phyloP scores from a whole-genome alignment of 2,329 filamentous ascomycete species.

The Penicillium sp. region DNA sequence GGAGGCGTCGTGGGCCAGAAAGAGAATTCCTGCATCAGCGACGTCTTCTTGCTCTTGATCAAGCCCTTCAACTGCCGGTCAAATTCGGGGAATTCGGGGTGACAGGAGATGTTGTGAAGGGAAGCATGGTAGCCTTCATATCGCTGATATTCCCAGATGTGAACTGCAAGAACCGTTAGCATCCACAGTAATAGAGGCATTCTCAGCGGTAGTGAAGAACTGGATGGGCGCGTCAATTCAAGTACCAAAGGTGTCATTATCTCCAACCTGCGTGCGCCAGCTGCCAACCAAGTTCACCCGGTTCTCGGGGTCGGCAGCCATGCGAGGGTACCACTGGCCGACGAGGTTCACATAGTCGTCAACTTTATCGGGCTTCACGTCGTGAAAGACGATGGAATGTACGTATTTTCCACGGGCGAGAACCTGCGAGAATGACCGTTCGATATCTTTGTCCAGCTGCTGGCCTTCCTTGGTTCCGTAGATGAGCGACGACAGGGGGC shows the following conservation, averaged over 20 bases:
- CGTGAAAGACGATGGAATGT: conserved; percentile 92
- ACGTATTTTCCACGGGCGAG: conserved; percentile 95
- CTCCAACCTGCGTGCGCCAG: conserved; percentile 95
- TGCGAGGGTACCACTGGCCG: conserved; percentile 81
- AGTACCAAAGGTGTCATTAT: conserved; percentile 95
- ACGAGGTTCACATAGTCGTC: conserved; percentile 89
- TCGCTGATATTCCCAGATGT: conserved; percentile 99
- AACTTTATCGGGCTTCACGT: conserved; percentile 89
- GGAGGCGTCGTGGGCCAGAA: conserved; percentile 97
- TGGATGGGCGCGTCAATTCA: no score
- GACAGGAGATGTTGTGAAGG: conserved; percentile 69
- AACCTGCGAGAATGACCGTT: conserved; percentile 90
- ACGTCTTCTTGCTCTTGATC: conserved; percentile 74
- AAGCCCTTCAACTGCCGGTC: conserved; percentile 76
- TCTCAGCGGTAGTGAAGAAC: no score
- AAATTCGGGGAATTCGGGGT: conserved; percentile 79
- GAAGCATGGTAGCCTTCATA: conserved; percentile 94
- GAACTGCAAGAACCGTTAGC: no score
- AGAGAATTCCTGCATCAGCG: conserved; percentile 97
- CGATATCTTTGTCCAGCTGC: conserved; percentile 88
- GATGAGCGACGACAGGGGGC: conserved; percentile 74
- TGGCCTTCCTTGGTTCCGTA: conserved; percentile 94
- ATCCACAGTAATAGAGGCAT: no score
- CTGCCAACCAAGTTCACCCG: conserved; percentile 94
- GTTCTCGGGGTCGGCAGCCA: conserved; percentile 81